phyloP scores from a whole-genome alignment of 192 early-diverging fungal genomes.

The Entomortierella beljakovae region DNA sequence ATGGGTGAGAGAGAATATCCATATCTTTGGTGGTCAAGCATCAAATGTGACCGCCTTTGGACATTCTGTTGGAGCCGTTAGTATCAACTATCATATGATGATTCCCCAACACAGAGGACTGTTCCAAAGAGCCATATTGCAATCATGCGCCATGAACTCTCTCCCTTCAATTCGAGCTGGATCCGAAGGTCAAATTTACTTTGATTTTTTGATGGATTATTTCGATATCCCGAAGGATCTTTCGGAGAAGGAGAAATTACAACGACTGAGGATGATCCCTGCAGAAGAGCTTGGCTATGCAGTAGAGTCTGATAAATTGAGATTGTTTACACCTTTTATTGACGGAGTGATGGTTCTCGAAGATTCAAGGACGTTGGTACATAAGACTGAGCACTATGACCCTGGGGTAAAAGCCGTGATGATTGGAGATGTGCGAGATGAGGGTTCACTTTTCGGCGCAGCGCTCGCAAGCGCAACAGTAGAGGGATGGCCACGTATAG shows the following conservation, averaged over 20 bases:
- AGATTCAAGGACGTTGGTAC: slow-evolving; percentile 12
- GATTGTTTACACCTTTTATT: slow-evolving; percentile 31
- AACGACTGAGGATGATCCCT: not conserved
- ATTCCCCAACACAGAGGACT: slow-evolving; percentile 30
- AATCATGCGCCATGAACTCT: slow-evolving; percentile 23
- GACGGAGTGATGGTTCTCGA: slow-evolving; percentile 30
- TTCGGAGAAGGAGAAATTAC: slow-evolving; percentile 19
- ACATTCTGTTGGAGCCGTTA: slow-evolving; percentile 27
- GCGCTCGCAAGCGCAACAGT: slow-evolving; percentile 1
- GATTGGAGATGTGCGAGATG: slow-evolving; percentile 23
- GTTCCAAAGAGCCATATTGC: slow-evolving; percentile 39
- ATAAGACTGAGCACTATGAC: slow-evolving; percentile 22
- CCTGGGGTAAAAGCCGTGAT: slow-evolving; percentile 26
- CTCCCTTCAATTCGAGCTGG: slow-evolving; percentile 15
- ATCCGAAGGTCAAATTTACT: slow-evolving; percentile 25
- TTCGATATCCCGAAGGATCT: slow-evolving; percentile 27
- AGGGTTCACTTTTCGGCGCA: slow-evolving; percentile 19
- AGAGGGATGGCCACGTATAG: not conserved
- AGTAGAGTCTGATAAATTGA: slow-evolving; percentile 4
- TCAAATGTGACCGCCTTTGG: slow-evolving; percentile 26
- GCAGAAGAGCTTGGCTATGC: slow-evolving; percentile 4
- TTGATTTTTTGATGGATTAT: slow-evolving; percentile 17
- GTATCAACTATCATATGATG: slow-evolving; percentile 34
- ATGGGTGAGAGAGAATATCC: slow-evolving; percentile 32
- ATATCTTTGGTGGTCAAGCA: slow-evolving; percentile 16